Conservation (phyloP, 2,329 filamentous ascomycete species). For the Delphinella strobiligena region DNA sequence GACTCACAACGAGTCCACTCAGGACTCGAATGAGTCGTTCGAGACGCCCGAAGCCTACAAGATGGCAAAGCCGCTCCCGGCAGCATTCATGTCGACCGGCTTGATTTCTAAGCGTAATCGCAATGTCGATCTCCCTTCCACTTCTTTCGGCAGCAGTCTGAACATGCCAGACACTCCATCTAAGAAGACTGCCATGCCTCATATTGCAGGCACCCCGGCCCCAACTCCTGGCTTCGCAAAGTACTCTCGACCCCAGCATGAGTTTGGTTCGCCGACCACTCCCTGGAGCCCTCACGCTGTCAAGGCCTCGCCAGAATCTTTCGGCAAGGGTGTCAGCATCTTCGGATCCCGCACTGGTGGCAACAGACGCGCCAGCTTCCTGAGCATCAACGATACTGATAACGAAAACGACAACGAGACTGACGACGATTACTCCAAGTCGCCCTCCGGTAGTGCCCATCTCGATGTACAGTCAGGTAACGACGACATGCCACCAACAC, state of each 20-base stretch:
- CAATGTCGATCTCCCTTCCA: slow-evolving; percentile 51
- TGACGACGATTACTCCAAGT: slow-evolving; percentile 33
- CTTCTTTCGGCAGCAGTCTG: slow-evolving; percentile 41
- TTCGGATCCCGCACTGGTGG: slow-evolving; percentile 45
- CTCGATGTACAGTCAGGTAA: slow-evolving; percentile 44
- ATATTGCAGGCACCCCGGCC: slow-evolving; percentile 42
- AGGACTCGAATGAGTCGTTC: slow-evolving; percentile 41
- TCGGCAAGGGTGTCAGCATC: slow-evolving; percentile 50
- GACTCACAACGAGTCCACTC: slow-evolving; percentile 26
- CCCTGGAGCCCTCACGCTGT: slow-evolving; percentile 59
- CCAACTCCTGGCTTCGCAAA: slow-evolving; percentile 44
- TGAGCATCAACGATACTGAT: slow-evolving; percentile 73
- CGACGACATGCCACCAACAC: slow-evolving; percentile 84
- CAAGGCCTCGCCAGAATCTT: slow-evolving; percentile 54
- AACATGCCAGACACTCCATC: slow-evolving; percentile 90
- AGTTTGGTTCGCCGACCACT: slow-evolving; percentile 69
- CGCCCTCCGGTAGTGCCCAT: slow-evolving; percentile 35
- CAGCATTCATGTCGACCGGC: slow-evolving; percentile 88
- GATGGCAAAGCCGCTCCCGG: slow-evolving; percentile 60
- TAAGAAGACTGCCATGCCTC: slow-evolving; percentile 73
- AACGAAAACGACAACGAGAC: neutral
- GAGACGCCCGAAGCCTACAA: slow-evolving; percentile 70
- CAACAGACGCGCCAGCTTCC: slow-evolving; percentile 55
- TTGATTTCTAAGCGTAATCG: slow-evolving; percentile 91
- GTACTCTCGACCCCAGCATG: slow-evolving; percentile 52